These are phyloP conservation scores for Ophiocytium majus DNA, from an alignment of 352 stramenopile species.

Conservation along the genomic window DNA sequence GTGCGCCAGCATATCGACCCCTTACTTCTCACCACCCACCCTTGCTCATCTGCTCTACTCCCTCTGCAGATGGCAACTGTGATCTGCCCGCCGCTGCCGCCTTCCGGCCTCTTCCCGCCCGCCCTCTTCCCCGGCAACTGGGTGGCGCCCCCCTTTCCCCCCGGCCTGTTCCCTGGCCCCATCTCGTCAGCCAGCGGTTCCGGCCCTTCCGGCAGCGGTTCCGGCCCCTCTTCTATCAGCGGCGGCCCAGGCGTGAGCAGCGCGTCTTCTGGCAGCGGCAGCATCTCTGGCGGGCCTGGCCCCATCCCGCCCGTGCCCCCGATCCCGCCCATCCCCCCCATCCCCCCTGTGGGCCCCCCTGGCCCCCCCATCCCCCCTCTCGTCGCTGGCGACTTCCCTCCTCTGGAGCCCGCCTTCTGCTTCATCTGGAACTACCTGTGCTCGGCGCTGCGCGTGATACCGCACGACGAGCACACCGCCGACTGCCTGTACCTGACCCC, in stretches of 20 bases:
- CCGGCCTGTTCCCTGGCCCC: background rate
- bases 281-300: background rate
- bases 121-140: background rate
- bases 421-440: slow-evolving; percentile 10
- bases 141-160: background rate
- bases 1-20: no score
- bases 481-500: slow-evolving; percentile 10
- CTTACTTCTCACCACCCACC: no score
- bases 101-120: background rate
- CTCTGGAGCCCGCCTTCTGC: slow-evolving; percentile 16
- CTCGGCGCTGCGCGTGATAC: background rate
- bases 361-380: background rate
- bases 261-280: background rate
- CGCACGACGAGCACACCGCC: background rate
- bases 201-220: background rate
- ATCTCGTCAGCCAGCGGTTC: no score
- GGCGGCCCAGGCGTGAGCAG: no score
- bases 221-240: background rate
- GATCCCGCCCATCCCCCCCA: no score
- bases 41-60: no score
- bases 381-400: background rate
- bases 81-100: slow-evolving; percentile 4
- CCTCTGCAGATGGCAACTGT: slow-evolving; percentile 18
- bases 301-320: no score
- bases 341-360: background rate